phyloP scores from a whole-genome alignment of 192 early-diverging fungal species.

The Coemansia sp. region DNA sequence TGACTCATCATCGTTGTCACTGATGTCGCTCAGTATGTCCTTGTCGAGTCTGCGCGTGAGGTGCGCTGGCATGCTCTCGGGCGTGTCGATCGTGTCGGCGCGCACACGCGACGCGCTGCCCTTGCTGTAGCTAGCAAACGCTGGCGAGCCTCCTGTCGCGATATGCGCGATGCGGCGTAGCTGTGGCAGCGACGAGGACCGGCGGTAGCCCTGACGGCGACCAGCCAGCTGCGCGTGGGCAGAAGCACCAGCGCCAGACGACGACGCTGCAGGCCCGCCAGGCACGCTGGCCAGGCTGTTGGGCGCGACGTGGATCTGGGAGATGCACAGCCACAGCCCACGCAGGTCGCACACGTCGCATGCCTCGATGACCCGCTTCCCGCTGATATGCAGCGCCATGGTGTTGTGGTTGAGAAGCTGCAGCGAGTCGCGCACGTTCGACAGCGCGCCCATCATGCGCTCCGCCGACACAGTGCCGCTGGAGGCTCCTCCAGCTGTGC shows the following conservation, averaged over 20 bases:
- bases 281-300: slow-evolving; percentile 45
- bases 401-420: slow-evolving; percentile 52
- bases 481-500: not conserved
- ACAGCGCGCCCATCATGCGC: slow-evolving; percentile 24
- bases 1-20: slow-evolving; percentile 12
- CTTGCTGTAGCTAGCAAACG: not conserved
- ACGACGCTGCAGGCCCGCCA: slow-evolving; percentile 17
- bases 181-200: slow-evolving; percentile 45
- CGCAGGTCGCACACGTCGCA: slow-evolving; percentile 54
- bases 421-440: slow-evolving; percentile 30
- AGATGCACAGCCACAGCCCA: slow-evolving; percentile 51
- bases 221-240: not conserved
- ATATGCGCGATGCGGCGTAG: slow-evolving; percentile 25
- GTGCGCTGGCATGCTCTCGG: slow-evolving; percentile 34
- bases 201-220: slow-evolving; percentile 32
- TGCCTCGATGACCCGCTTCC: slow-evolving; percentile 54
- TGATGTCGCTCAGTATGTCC: not conserved
- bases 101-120: slow-evolving; percentile 26
- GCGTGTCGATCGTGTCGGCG: slow-evolving; percentile 45
- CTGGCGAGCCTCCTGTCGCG: not conserved
- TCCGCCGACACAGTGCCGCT: slow-evolving; percentile 8
- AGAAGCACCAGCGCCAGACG: not conserved
- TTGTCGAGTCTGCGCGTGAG: slow-evolving; percentile 30
- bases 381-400: slow-evolving; percentile 50
- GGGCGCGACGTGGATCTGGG: slow-evolving; percentile 35